A percentile compares a stretch with the other conserved stretches of the same genome.
Evolutionary conservation across 2,329 filamentous ascomycete genomes (phyloP).

Genomic region (Curvularia sp.): DNA sequence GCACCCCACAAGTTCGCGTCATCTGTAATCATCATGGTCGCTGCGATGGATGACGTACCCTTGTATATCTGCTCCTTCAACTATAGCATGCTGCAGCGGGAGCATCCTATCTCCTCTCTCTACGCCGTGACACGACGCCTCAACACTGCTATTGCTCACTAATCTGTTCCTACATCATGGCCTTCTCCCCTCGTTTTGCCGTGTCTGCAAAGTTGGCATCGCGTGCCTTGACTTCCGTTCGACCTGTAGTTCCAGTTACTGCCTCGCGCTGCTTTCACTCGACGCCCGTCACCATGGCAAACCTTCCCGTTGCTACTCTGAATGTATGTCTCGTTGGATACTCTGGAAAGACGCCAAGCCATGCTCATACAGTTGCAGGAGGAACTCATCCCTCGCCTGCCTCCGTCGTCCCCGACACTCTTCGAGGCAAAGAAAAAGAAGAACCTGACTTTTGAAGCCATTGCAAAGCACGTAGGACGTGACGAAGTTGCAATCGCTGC

Average conservation of each 20-base stretch:
- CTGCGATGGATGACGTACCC: slow-evolving; percentile 18
- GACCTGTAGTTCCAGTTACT: slow-evolving; percentile 31
- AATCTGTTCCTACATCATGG: slow-evolving; percentile 27
- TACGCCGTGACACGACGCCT: slow-evolving; percentile 19
- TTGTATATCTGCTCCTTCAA: slow-evolving; percentile 20
- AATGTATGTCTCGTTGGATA: slow-evolving; percentile 32
- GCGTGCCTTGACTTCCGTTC: slow-evolving; percentile 41
- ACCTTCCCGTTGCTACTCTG: slow-evolving; percentile 50
- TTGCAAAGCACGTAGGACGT: slow-evolving; percentile 75
- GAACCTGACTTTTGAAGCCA: slow-evolving; percentile 78
- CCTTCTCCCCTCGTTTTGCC: slow-evolving; percentile 36
- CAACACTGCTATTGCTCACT: slow-evolving; percentile 21
- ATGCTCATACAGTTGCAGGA: slow-evolving; percentile 55
- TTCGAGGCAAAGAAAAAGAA: slow-evolving; percentile 81
- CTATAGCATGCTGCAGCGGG: slow-evolving; percentile 20
- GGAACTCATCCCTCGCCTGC: slow-evolving; percentile 72
- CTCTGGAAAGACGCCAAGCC: neutral
- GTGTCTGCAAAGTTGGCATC: slow-evolving; percentile 41
- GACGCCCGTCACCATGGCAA: slow-evolving; percentile 41
- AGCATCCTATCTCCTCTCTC: slow-evolving; percentile 28
- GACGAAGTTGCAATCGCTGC: slow-evolving; percentile 86
- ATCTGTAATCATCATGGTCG: slow-evolving; percentile 3
- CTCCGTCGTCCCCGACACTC: slow-evolving; percentile 72
- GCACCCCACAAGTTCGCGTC: slow-evolving; percentile 1
- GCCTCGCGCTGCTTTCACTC: slow-evolving; percentile 38